Evolutionary conservation across 2,329 filamentous ascomycete genomes (phyloP).

Genomic region (Aspergillus sp.): DNA sequence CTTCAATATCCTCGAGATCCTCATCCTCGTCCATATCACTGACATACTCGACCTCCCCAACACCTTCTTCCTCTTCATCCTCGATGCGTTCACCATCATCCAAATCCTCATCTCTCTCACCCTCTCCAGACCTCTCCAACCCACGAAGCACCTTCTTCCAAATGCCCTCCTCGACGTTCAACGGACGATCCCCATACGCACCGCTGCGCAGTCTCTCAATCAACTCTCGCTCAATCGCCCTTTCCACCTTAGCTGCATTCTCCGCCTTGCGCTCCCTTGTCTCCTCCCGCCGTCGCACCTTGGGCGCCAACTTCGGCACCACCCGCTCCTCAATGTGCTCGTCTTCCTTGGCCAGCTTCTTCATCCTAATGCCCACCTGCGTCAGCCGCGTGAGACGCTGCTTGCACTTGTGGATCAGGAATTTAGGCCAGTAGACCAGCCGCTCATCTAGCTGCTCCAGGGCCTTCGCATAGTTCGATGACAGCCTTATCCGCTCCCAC

Average conservation of each 20-base stretch:
- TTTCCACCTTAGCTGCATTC: slow-evolving; percentile 84
- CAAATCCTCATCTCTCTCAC: slow-evolving; percentile 72
- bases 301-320: slow-evolving; percentile 83
- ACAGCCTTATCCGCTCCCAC: slow-evolving; percentile 89
- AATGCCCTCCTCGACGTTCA: slow-evolving; percentile 89
- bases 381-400: slow-evolving; percentile 86
- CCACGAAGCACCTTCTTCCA: slow-evolving; percentile 96
- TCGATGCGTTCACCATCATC: slow-evolving; percentile 75
- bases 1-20: slow-evolving; percentile 89
- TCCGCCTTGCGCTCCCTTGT: slow-evolving; percentile 69
- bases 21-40: slow-evolving; percentile 73
- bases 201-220: slow-evolving; percentile 85
- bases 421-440: slow-evolving; percentile 90
- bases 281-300: slow-evolving; percentile 68
- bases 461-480: slow-evolving; percentile 82
- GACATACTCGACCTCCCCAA: slow-evolving; percentile 81
- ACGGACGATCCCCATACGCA: slow-evolving; percentile 85
- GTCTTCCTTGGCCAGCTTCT: slow-evolving; percentile 77
- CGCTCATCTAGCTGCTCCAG: slow-evolving; percentile 78
- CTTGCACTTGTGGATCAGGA: slow-evolving; percentile 89
- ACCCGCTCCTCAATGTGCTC: slow-evolving; percentile 80
- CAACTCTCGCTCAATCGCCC: slow-evolving; percentile 89
- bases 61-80: slow-evolving; percentile 54
- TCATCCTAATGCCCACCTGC: slow-evolving; percentile 73
- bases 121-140: slow-evolving; percentile 80